Evolutionary conservation across 1,284 basidiomycete genomes (phyloP), one percentile per base, ranked within the genome.

Genomic region (Anthracocystis walkeri): DNA sequence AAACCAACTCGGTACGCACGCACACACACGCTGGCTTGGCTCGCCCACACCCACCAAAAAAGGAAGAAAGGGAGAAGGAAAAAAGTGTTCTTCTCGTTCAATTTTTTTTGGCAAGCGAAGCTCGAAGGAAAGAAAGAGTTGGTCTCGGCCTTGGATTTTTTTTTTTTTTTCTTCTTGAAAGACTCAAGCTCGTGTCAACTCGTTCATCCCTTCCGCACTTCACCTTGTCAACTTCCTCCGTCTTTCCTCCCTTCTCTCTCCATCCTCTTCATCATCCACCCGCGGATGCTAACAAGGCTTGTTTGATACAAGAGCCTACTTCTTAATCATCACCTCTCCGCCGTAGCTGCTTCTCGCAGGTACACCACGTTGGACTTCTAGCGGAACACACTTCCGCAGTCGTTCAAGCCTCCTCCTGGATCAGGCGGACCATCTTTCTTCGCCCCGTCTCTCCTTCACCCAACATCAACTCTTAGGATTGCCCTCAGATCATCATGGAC

Each of bases 231-330:
- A 42, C 54, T 25, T 23, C 18, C 21, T 40, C n/a, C n/a, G n/a
- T 31, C 20, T 8, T n/a, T 18, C 50, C 41, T 20, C 31, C 56
- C 23, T 18, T 21, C 11, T 33, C 61, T 51, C 48, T 7, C 11
- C 33, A n/a, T n/a, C 35, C 35, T 3, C 35, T 38, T 52, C 45
- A 4, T 35, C 56, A 56, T 65, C 64, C 69, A 72, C 29, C 59
- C 51, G 67, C 58, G 67, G 67, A 70, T 61, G 48, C 45, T 38
- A 12, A 60, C 46, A 62, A 70, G 67, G 54, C 44, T 27, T 8
- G 31, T 41, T 41, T 3, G 8, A 41, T 20, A 6, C 38, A 21
- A 21, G 18, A 51, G 49, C 54, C 45, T 48, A 35, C 11, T 23
- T 4, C 44, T 60, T 50, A 57, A 18, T 40, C 33, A 48, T 33